Evolutionary conservation across 2,329 filamentous ascomycete species (phyloP).

Genomic region (Lachnellula suecica): DNA sequence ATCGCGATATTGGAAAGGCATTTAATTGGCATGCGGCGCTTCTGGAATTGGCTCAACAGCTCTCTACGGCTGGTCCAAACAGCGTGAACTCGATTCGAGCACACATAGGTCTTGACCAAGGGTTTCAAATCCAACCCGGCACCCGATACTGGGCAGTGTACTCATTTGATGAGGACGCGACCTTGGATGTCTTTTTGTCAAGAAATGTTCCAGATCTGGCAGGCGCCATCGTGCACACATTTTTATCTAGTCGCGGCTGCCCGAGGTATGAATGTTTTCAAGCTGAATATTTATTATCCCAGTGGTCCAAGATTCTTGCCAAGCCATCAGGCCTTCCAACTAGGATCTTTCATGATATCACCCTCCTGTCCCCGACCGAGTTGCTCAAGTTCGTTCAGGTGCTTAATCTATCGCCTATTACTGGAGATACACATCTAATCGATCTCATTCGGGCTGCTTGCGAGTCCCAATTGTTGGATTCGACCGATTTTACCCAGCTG

Average conservation of each 20-base stretch:
- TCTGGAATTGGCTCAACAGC: conserved; percentile 18
- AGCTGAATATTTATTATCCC: conserved; percentile 37
- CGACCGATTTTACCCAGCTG: conserved; percentile 37
- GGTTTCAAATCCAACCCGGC: conserved; percentile 35
- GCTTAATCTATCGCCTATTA: conserved; percentile 7
- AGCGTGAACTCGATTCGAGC: conserved; percentile 28
- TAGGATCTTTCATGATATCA: conserved; percentile 41
- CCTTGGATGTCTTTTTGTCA: conserved; percentile 8
- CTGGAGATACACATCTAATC: conserved; percentile 30
- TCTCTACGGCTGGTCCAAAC: conserved; percentile 20
- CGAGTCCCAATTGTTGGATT: conserved; percentile 36
- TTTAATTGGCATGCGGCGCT: conserved; percentile 17
- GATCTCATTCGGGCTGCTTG: conserved; percentile 34
- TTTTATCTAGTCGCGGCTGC: conserved; percentile 37
- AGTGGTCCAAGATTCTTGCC: conserved; percentile 34
- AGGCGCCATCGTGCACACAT: conserved; percentile 36
- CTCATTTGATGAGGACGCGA: conserved; percentile 11
- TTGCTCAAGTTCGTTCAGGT: conserved; percentile 17
- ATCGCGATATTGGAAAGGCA: conserved; percentile 29
- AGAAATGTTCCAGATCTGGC: conserved; percentile 30
- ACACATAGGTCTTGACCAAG: conserved; percentile 37
- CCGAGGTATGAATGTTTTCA: conserved; percentile 35
- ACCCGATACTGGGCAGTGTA: conserved; percentile 37
- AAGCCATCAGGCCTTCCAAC: conserved; percentile 27
- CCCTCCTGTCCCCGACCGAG: conserved; percentile 37